Evolutionary conservation across 768 basidiomycete genomes (phyloP), one percentile per base, ranked within the genome.

Genomic region (Termitomyces sp.): DNA sequence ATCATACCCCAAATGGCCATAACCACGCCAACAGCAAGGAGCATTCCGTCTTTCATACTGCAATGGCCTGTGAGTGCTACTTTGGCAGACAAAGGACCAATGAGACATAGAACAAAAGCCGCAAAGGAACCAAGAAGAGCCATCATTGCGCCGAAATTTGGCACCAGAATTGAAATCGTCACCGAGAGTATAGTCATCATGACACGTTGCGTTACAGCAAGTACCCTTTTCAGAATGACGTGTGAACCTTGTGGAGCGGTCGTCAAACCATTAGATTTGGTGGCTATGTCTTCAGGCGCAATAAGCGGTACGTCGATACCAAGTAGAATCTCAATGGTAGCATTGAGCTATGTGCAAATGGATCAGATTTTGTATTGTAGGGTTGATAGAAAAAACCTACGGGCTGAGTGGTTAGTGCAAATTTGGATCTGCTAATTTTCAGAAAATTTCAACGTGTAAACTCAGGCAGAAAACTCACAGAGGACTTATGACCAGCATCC

Each of bases 71-170:
- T 75, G 56, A 93, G 73, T 49, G 77, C 79, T 16, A 88, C 74
- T 68, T 90, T 90, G 5, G 88, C 89, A 26, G 82, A 75, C 39
- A 95, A 76, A 5, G 93, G 95, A 10, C 88, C 84, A 58, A 92
- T 85, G 24, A 91, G 81, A 60, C 89, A 90, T 24, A 93, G 79
- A 65, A 86, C 74, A 62, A 86, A 86, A 0, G 93, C 89, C 36
- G 88, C 86, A 70, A 93, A 93, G n/a, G 91, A 87, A 2, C 95
- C 95, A 53, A 98, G 76, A 70, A 97, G 91, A 1, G 93, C 91
- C 90, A 95, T 93, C 71, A 88, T 76, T 5, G 85, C 79, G 61
- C 87, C 85, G 71, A 95, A 95, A 54, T 90, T 82, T 5, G 93
- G 93, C 22, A 95, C 70, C 52, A 82, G 68, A 57, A 93, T 87